Conservation (phyloP, 2,329 filamentous ascomycete species). For the Lachnellula hyalina region DNA sequence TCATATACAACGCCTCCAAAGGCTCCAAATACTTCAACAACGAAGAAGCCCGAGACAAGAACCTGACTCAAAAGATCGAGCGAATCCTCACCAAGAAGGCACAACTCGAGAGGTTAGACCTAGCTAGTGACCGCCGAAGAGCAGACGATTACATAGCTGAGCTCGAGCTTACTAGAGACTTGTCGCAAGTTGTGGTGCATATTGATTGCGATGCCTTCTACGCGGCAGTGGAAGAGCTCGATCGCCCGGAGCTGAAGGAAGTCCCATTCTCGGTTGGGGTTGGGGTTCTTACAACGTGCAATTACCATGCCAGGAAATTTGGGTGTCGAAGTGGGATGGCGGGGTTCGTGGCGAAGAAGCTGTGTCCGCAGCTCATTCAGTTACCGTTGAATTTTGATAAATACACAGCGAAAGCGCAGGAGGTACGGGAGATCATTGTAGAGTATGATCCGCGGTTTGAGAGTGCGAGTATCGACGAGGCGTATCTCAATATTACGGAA, state of each 20-base stretch:
- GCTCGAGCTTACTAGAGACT: constrained; percentile 71
- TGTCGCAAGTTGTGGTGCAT: constrained; percentile 82
- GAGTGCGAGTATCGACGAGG: constrained; percentile 92
- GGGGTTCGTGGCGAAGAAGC: constrained; percentile 86
- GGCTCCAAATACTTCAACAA: constrained; percentile 95
- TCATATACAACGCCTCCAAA: constrained; percentile 95
- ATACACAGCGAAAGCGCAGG: constrained; percentile 82
- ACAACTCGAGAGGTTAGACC: constrained; percentile 68
- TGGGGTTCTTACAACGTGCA: constrained; percentile 63
- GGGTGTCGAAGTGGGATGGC: constrained; percentile 95
- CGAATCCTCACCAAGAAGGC: constrained; percentile 70
- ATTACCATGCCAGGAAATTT: constrained; percentile 85
- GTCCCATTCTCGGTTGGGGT: constrained; percentile 86
- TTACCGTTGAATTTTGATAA: constrained; percentile 85
- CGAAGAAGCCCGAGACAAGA: constrained; percentile 76
- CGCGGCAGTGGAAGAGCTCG: constrained; percentile 83
- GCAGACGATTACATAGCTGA: constrained; percentile 78
- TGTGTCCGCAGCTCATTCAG: constrained; percentile 80
- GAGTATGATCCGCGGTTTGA: constrained; percentile 91
- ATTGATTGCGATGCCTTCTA: constrained; percentile 98
- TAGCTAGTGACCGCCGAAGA: constrained; percentile 65
- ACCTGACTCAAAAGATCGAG: constrained; percentile 79
- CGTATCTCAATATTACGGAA: constrained; percentile 88
- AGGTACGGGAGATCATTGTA: constrained; percentile 75
- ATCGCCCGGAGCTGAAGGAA: constrained; percentile 76